Evolutionary conservation across 2,329 filamentous ascomycete genomes (phyloP).

Genomic region (Colletotrichum sp.): DNA sequence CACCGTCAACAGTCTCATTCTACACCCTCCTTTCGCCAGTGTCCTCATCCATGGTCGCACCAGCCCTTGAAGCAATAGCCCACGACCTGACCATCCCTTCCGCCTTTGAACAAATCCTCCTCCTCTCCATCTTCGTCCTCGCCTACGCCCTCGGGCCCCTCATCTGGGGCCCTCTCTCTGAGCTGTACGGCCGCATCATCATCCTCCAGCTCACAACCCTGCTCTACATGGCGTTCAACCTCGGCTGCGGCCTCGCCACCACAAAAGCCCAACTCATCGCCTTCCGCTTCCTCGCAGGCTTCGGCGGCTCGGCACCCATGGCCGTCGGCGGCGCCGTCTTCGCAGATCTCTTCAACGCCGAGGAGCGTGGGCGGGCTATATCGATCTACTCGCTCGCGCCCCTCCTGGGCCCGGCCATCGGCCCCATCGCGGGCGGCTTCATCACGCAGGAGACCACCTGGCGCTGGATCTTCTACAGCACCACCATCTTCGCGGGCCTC

Average conservation of each 20-base stretch:
- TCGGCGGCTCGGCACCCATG: constrained; percentile 44
- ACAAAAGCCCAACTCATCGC: constrained; percentile 47
- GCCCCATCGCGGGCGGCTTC: constrained; percentile 71
- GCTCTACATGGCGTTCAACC: constrained; percentile 64
- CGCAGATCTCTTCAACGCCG: constrained; percentile 46
- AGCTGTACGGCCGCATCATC: constrained; percentile 49
- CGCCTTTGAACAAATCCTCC: not conserved
- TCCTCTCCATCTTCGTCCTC: constrained; percentile 38
- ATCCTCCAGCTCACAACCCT: constrained; percentile 47
- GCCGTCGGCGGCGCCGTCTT: constrained; percentile 47
- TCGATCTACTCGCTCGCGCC: constrained; percentile 43
- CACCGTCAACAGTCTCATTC: not conserved
- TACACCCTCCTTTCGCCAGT: not conserved
- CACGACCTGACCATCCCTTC: not conserved
- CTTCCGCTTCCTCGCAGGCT: constrained; percentile 51
- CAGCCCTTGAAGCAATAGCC: not conserved
- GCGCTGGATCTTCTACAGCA: constrained; percentile 77
- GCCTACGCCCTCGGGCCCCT: constrained; percentile 56
- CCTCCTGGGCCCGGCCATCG: constrained; percentile 67
- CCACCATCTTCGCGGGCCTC: constrained; percentile 64
- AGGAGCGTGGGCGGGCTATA: constrained; percentile 45
- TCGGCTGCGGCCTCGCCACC: constrained; percentile 60
- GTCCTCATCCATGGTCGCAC: not conserved
- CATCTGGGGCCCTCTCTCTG: constrained; percentile 53
- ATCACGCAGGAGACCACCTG: constrained; percentile 68